Percentiles rank a stretch among this genome's conserved stretches.
These are phyloP conservation scores for Colletotrichum sp. DNA, from an alignment of 2,329 filamentous ascomycete species.

Conservation along the genomic window DNA sequence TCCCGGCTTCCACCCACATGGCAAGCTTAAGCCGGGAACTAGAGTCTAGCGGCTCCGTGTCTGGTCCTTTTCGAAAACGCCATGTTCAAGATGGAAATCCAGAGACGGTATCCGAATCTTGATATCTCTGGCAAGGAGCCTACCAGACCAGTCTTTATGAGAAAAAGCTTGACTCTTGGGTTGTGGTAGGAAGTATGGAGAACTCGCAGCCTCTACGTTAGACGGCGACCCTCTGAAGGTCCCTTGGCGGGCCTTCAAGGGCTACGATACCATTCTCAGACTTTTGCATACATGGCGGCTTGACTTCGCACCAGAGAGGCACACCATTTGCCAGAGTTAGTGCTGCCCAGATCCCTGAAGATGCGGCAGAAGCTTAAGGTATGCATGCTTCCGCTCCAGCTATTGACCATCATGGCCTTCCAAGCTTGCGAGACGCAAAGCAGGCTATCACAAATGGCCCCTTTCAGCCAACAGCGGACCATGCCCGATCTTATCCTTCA, in stretches of 20 bases:
- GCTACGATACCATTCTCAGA: neutral
- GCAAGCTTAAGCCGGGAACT: neutral
- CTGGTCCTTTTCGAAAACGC: neutral
- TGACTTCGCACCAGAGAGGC: neutral
- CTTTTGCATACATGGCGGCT: neutral
- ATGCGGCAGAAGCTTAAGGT: neutral
- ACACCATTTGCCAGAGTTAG: neutral
- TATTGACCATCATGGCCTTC: neutral
- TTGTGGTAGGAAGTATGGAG: neutral
- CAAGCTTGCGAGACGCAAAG: neutral
- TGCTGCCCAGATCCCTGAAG: neutral
- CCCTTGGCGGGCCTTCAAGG: neutral
- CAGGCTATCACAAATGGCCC: neutral
- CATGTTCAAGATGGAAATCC: neutral
- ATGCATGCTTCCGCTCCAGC: neutral
- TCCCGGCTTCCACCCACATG: neutral
- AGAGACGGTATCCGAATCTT: neutral
- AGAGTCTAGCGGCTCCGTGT: neutral
- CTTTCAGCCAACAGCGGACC: neutral
- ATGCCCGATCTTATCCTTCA: neutral
- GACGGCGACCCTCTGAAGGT: neutral
- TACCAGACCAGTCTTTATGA: accelerated
- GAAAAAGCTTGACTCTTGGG: neutral
- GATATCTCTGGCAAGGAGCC: neutral
- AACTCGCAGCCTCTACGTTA: neutral